Percentiles rank a stretch among this genome's conserved stretches.
phyloP scores from a whole-genome alignment of 2,329 filamentous ascomycete genomes.

The Penicillium sp. region DNA sequence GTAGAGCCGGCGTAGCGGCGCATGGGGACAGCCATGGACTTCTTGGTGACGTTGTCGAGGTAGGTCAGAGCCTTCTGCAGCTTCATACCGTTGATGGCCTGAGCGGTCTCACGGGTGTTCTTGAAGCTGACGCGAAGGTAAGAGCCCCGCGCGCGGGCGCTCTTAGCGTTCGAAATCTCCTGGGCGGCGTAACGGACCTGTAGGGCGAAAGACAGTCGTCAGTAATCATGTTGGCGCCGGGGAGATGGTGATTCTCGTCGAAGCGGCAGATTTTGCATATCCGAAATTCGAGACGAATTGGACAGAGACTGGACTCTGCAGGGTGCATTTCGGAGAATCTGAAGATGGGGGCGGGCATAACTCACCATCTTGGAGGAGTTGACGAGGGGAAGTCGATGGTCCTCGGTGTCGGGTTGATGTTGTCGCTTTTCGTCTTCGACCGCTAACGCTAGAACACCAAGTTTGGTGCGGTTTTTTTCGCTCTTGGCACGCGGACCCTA shows the following conservation, averaged over 20 bases:
- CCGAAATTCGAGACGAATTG: conserved; percentile 12
- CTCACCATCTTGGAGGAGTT: conserved; percentile 49
- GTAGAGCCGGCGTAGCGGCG: conserved; percentile 94
- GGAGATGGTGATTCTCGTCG: conserved; percentile 6
- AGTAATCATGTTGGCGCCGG: conserved; percentile 26
- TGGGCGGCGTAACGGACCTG: conserved; percentile 96
- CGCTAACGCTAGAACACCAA: conserved; percentile 32
- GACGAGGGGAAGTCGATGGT: conserved; percentile 42
- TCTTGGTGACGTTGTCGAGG: conserved; percentile 96
- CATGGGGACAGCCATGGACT: conserved; percentile 98
- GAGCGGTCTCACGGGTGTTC: conserved; percentile 99
- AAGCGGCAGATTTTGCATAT: conserved; percentile 8
- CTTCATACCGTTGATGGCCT: conserved; percentile 99
- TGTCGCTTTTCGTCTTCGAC: conserved; percentile 40
- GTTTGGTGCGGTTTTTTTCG: conserved; percentile 42
- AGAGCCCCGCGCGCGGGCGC: conserved; percentile 94
- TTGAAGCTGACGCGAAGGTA: conserved; percentile 99
- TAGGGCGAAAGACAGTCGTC: conserved; percentile 26
- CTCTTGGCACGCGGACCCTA: conserved; percentile 40
- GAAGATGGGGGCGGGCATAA: conserved; percentile 20
- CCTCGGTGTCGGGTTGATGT: conserved; percentile 41
- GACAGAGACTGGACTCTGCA: conserved; percentile 10
- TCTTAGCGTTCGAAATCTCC: conserved; percentile 84
- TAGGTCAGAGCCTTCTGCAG: conserved; percentile 90
- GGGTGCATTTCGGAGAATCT: conserved; percentile 8